Evolutionary conservation across 768 basidiomycete species (phyloP).

Genomic region (Candolleomyces efflorescens): DNA sequence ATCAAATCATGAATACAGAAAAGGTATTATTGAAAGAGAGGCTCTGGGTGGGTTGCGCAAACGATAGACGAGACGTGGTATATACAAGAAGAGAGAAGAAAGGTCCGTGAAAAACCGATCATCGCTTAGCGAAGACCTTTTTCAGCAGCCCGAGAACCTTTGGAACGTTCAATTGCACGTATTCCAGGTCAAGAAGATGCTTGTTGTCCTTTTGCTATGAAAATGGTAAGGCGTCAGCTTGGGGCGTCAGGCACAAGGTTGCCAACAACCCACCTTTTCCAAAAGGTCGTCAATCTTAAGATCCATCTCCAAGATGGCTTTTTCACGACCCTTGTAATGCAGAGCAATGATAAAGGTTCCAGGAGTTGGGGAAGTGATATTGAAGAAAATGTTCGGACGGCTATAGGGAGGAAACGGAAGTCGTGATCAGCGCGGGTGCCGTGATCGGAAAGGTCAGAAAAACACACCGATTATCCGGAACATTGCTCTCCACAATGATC

Average conservation of each 20-base stretch:
- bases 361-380: slow-evolving; percentile 95
- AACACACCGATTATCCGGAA: slow-evolving; percentile 91
- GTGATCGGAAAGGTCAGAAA: not conserved
- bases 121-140: slow-evolving; percentile 91
- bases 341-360: slow-evolving; percentile 99
- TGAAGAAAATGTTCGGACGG: slow-evolving; percentile 98
- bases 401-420: slow-evolving; percentile 33
- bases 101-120: slow-evolving; percentile 23
- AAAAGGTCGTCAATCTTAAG: slow-evolving; percentile 97
- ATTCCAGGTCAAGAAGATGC: slow-evolving; percentile 92
- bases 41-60: not conserved
- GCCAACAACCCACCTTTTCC: slow-evolving; percentile 71
- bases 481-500: slow-evolving; percentile 98
- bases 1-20: slow-evolving; percentile 1
- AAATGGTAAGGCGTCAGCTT: slow-evolving; percentile 3
- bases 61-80: slow-evolving; percentile 11
- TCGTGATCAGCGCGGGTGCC: slow-evolving; percentile 7
- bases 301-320: slow-evolving; percentile 99
- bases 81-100: slow-evolving; percentile 15
- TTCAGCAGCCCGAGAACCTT: slow-evolving; percentile 90
- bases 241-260: not conserved
- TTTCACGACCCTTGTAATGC: slow-evolving; percentile 98
- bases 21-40: not conserved
- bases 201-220: slow-evolving; percentile 98
- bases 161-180: slow-evolving; percentile 94